These are phyloP conservation scores for Trichoderma arundinaceum DNA, from an alignment of 2,329 filamentous ascomycete genomes.

Conservation along the genomic window DNA sequence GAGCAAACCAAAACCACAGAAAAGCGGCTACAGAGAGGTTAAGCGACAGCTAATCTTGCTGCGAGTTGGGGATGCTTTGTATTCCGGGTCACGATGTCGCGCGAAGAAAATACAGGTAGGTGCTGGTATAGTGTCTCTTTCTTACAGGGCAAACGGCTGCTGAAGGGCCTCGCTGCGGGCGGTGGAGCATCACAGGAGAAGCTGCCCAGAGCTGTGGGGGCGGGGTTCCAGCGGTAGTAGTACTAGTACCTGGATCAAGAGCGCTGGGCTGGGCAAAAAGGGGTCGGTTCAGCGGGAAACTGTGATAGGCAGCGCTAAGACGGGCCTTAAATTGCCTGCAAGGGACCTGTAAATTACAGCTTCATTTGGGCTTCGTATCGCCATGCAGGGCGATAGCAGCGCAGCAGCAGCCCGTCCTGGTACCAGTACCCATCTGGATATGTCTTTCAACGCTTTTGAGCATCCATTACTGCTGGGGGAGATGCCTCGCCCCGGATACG, in stretches of 20 bases:
- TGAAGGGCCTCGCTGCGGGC: neutral
- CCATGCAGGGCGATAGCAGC: neutral
- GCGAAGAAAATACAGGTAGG: neutral
- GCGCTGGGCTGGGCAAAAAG: slow-evolving; percentile 12
- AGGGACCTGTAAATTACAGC: slow-evolving; percentile 29
- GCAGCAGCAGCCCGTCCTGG: too few species aligned
- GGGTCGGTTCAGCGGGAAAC: slow-evolving; percentile 19
- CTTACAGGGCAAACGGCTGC: too few species aligned
- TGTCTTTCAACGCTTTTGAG: slow-evolving; percentile 16
- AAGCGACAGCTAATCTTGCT: slow-evolving; percentile 15
- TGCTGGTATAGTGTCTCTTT: too few species aligned
- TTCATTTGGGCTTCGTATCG: slow-evolving; percentile 8
- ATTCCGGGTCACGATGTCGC: slow-evolving; percentile 10
- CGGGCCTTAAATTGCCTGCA: slow-evolving; percentile 25
- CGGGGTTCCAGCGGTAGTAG: slow-evolving; percentile 26
- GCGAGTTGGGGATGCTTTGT: neutral
- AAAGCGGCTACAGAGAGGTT: slow-evolving; percentile 14
- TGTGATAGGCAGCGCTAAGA: slow-evolving; percentile 22
- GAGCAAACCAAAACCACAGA: neutral
- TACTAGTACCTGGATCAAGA: neutral
- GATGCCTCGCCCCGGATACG: too few species aligned
- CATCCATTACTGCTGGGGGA: neutral
- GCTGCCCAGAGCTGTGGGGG: slow-evolving; percentile 33
- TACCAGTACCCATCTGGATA: neutral
- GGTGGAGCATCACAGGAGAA: slow-evolving; percentile 20